These are phyloP conservation scores for Lentinus brumalis DNA, from an alignment of 768 basidiomycete genomes.

Conservation along the genomic window DNA sequence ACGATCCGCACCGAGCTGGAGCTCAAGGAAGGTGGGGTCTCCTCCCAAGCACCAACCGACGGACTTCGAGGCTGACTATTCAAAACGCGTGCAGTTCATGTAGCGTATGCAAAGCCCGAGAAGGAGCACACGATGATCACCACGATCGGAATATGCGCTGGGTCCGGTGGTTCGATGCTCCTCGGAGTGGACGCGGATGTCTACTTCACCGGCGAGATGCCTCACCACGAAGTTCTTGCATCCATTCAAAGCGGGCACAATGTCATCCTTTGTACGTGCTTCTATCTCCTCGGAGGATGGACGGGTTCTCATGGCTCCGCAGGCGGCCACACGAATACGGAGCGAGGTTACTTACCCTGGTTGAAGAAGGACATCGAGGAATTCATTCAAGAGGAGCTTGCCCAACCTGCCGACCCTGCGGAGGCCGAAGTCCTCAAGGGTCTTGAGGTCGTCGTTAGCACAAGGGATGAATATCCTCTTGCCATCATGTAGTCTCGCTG, in stretches of 20 bases:
- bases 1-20: slow-evolving; percentile 72
- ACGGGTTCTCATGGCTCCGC: slow-evolving; percentile 20
- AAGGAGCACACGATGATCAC: slow-evolving; percentile 33
- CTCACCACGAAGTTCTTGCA: slow-evolving; percentile 87
- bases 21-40: slow-evolving; percentile 55
- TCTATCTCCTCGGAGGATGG: neutral
- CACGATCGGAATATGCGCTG: slow-evolving; percentile 89
- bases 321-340: slow-evolving; percentile 95
- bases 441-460: slow-evolving; percentile 70
- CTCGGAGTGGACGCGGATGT: slow-evolving; percentile 75
- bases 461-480: slow-evolving; percentile 75
- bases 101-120: slow-evolving; percentile 48
- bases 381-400: slow-evolving; percentile 49
- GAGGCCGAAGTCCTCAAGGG: slow-evolving; percentile 27
- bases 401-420: slow-evolving; percentile 27
- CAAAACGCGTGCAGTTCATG: slow-evolving; percentile 53
- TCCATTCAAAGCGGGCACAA: slow-evolving; percentile 74
- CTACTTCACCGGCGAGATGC: slow-evolving; percentile 92
- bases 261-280: slow-evolving; percentile 77
- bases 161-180: slow-evolving; percentile 82
- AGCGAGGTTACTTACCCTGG: slow-evolving; percentile 86
- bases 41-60: slow-evolving; percentile 6
- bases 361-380: slow-evolving; percentile 63
- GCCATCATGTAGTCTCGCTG: slow-evolving; percentile 48
- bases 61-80: slow-evolving; percentile 24